These are phyloP conservation scores for Plasmodium vivax DNA, from an alignment of 169 alveolate genomes.

Conservation along the genomic window DNA sequence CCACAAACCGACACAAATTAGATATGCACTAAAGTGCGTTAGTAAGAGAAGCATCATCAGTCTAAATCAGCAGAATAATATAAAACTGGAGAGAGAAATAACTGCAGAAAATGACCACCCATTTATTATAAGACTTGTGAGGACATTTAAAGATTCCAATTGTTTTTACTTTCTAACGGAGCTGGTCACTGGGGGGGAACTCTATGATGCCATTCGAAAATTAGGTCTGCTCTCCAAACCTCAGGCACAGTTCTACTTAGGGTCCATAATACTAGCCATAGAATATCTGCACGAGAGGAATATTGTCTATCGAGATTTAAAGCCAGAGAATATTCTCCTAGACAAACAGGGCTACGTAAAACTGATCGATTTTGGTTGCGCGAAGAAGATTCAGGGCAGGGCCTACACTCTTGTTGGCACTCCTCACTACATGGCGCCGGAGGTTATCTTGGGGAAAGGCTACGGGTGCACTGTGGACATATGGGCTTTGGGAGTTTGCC, in stretches of 20 bases:
- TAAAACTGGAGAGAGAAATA: conserved; percentile 92
- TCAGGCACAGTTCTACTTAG: conserved; percentile 94
- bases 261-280: conserved; percentile 90
- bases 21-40: conserved; percentile 93
- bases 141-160: conserved; percentile 92
- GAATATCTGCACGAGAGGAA: conserved; percentile 94
- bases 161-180: conserved; percentile 93
- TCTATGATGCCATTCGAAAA: conserved; percentile 93
- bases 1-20: conserved; percentile 85
- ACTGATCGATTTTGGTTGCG: conserved; percentile 96
- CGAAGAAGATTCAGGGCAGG: conserved; percentile 93
- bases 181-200: conserved; percentile 94
- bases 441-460: conserved; percentile 95
- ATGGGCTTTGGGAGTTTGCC: conserved; percentile 98
- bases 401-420: conserved; percentile 96
- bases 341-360: conserved; percentile 97
- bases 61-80: conserved; percentile 89
- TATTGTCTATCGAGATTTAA: conserved; percentile 95
- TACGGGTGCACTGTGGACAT: conserved; percentile 96
- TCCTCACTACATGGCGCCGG: conserved; percentile 98
- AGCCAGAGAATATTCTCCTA: conserved; percentile 97
- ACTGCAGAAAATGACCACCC: conserved; percentile 96
- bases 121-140: conserved; percentile 91
- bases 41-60: conserved; percentile 84
- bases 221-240: conserved; percentile 89